Conservation (phyloP, 768 basidiomycete genomes). For the Hydnum rufescens region DNA sequence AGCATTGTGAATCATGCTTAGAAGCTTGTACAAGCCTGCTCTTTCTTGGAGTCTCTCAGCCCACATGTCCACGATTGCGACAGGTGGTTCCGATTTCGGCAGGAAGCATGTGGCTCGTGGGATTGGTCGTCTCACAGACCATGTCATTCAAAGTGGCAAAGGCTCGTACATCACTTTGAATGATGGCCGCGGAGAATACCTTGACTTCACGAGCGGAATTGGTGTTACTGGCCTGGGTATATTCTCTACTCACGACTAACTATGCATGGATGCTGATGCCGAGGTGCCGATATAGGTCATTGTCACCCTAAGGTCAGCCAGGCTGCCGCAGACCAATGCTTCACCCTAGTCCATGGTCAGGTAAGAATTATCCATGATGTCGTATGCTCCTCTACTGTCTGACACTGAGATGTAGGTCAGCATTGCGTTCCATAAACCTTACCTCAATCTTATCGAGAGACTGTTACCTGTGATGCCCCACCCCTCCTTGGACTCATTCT, state of each 20-base stretch:
- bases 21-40: no score
- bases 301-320: conserved; percentile 72
- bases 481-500: conserved; percentile 81
- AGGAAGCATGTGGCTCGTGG: conserved; percentile 19
- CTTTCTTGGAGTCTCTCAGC: no score
- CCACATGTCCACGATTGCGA: no score
- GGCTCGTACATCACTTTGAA: conserved; percentile 57
- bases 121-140: conserved; percentile 15
- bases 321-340: conserved; percentile 77
- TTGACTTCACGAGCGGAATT: conserved; percentile 81
- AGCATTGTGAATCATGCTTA: no score
- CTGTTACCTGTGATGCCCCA: conserved; percentile 81
- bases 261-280: background rate
- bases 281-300: conserved; percentile 33
- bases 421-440: conserved; percentile 73
- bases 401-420: conserved; percentile 38
- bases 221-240: conserved; percentile 70
- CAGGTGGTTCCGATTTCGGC: conserved; percentile 13
- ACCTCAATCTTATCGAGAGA: conserved; percentile 68
- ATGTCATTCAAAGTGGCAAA: conserved; percentile 18
- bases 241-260: background rate
- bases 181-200: conserved; percentile 41
- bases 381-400: background rate
- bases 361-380: conserved; percentile 21
- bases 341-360: conserved; percentile 60